Base-by-base conservation (phyloP, 805 yeast species). In the Candida boleticola region DNA sequence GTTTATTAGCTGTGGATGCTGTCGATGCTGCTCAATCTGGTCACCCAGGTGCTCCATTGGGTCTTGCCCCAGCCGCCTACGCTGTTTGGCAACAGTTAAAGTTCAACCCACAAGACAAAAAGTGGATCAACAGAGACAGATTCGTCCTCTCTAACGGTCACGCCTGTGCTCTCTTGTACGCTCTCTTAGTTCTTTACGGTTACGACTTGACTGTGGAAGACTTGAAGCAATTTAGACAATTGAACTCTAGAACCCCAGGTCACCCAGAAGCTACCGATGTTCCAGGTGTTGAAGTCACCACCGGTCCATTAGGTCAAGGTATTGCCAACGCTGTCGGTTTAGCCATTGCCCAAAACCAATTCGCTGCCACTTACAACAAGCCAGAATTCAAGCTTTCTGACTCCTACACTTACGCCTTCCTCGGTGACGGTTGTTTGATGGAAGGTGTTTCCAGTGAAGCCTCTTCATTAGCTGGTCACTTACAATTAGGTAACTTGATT, bases 291-390 rank as follows among this genome's bases (percentile, higher is more conserved):
- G 99, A 92, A 67, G 96, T 90, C 59, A 89, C 98, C 66, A 92
- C 98, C 48, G 99, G 99, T 68, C 98, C 99, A 44, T 80, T 92
- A 59, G 99, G 99, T 66, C 99, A 92, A 74, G 99, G 99, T 83
- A 79, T 92, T 57, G 77, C 85, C 57, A 90, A 89, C 66, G 97
- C 97, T 42, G 95, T 92, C 57, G 99, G 99, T 74, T 64, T 92
- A 53, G 98, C 99, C 44, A 79, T 92, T 60, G 99, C 97, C 47
- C 95, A 89, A 73, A 81, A 83, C 53, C 90, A 89, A 70, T 72
- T 87, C 47, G 96, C 95, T 55, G 96, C 97, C 52, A 83, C 84
- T 53, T 92, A 83, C 80, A 89, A 90, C 84, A 88, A 86, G 76
- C 95, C 96, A 56, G 85, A 76, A 60, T 79, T 67, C 69, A 70